Evolutionary conservation across 192 early-diverging fungal species (phyloP).

Genomic region (Coemansia sp.): DNA sequence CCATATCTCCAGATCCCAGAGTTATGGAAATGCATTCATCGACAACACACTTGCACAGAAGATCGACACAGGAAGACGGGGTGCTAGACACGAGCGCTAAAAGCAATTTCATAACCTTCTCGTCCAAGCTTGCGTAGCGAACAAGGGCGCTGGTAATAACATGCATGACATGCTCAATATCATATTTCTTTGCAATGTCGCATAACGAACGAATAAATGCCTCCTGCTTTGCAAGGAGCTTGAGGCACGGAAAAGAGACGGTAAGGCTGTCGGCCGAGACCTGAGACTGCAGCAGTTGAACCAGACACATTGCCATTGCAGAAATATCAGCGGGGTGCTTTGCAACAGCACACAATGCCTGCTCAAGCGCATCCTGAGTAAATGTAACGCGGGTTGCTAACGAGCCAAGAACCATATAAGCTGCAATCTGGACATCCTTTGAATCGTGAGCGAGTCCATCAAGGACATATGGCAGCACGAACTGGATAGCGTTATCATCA

Average conservation of each 20-base stretch:
- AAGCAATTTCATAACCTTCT: slow-evolving; percentile 13
- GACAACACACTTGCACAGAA: slow-evolving; percentile 30
- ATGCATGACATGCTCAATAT: slow-evolving; percentile 25
- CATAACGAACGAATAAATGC: slow-evolving; percentile 14
- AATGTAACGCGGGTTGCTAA: slow-evolving; percentile 40
- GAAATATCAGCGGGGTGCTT: slow-evolving; percentile 20
- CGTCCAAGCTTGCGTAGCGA: slow-evolving; percentile 13
- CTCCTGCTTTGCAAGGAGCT: slow-evolving; percentile 10
- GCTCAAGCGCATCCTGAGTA: slow-evolving; percentile 31
- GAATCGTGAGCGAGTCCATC: slow-evolving; percentile 25
- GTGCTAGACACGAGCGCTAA: slow-evolving; percentile 14
- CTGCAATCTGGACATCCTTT: slow-evolving; percentile 40
- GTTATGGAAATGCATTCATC: slow-evolving; percentile 15
- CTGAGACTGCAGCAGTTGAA: slow-evolving; percentile 49
- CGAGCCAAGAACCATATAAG: slow-evolving; percentile 43
- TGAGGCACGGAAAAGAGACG: slow-evolving; percentile 14
- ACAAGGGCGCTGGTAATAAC: slow-evolving; percentile 28
- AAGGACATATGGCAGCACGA: slow-evolving; percentile 39
- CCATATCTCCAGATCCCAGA: slow-evolving; percentile 1
- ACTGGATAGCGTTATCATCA: slow-evolving; percentile 36
- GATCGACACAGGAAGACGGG: slow-evolving; percentile 9
- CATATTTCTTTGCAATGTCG: slow-evolving; percentile 19
- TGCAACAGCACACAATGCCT: slow-evolving; percentile 30
- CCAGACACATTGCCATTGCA: slow-evolving; percentile 38
- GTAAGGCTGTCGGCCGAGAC: slow-evolving; percentile 3